phyloP scores from a whole-genome alignment of 176 grass and related monocot genomes.

The Ensete glaucum region DNA sequence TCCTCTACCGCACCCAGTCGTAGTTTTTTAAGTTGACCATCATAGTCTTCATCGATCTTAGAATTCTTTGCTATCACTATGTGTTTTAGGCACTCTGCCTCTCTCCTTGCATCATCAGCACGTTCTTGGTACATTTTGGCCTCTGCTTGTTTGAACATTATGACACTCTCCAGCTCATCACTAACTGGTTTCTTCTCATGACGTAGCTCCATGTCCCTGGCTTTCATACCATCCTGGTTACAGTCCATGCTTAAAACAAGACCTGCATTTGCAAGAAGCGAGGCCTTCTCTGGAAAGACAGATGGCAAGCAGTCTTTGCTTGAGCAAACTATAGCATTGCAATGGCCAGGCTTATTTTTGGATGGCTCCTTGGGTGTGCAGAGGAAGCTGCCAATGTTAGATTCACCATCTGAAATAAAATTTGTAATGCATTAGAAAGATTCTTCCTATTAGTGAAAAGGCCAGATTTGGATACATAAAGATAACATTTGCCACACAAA shows the following conservation, averaged over 20 bases:
- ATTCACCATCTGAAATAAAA: conserved; percentile 47
- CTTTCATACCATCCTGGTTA: conserved; percentile 25
- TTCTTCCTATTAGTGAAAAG: too few relatives aligned
- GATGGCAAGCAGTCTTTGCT: conserved; percentile 43
- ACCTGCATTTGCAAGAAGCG: conserved; percentile 33
- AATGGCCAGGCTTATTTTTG: conserved; percentile 35
- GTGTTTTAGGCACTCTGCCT: conserved; percentile 41
- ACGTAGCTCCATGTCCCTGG: conserved; percentile 35
- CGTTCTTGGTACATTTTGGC: conserved; percentile 84
- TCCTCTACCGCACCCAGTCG: conserved; percentile 52
- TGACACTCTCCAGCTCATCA: conserved; percentile 71
- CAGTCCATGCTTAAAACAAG: conserved; percentile 22
- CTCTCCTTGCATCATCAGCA: conserved; percentile 67
- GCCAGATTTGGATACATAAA: neutral
- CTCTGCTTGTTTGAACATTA: conserved; percentile 88
- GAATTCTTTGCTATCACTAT: conserved; percentile 46
- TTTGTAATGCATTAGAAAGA: neutral
- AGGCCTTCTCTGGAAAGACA: conserved; percentile 35
- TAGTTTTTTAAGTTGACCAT: conserved; percentile 36
- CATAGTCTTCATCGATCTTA: conserved; percentile 62
- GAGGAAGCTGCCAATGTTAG: conserved; percentile 25
- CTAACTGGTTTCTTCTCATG: conserved; percentile 39
- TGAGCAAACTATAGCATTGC: conserved; percentile 37
- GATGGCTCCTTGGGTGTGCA: conserved; percentile 37
- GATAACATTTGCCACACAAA: too few relatives aligned